Percentiles rank a stretch among this genome's conserved stretches.
Conservation (phyloP, 257 asterid genomes). For the Przewalskia tangutica region DNA sequence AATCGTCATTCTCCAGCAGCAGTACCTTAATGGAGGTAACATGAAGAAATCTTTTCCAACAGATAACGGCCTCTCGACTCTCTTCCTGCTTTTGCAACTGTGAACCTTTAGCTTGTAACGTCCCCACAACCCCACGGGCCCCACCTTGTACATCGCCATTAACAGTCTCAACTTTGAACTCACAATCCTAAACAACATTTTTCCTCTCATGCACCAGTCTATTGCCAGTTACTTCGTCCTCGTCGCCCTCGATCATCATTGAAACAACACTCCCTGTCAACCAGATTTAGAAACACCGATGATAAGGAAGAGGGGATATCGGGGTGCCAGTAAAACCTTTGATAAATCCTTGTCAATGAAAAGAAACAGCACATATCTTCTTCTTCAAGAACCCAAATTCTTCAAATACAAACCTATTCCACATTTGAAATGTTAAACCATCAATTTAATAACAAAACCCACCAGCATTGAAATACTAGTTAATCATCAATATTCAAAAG, state of each 20-base stretch:
- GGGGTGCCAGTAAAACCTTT: slow-evolving; percentile 25
- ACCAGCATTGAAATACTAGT: not conserved
- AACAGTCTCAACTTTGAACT: slow-evolving; percentile 16
- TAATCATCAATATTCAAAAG: slow-evolving; percentile 8
- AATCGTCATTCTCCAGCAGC: slow-evolving; percentile 80
- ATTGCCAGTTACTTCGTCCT: slow-evolving; percentile 24
- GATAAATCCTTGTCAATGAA: slow-evolving; percentile 36
- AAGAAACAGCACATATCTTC: slow-evolving; percentile 37
- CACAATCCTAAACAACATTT: slow-evolving; percentile 11
- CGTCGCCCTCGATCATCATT: slow-evolving; percentile 45
- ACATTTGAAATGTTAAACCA: slow-evolving; percentile 18
- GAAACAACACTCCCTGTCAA: slow-evolving; percentile 37
- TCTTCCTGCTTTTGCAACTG: slow-evolving; percentile 38
- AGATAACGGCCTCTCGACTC: slow-evolving; percentile 31
- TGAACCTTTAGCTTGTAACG: slow-evolving; percentile 19
- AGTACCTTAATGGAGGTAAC: slow-evolving; percentile 70
- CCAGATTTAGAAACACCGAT: slow-evolving; percentile 35
- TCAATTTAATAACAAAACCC: slow-evolving; percentile 13
- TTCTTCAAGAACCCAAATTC: slow-evolving; percentile 31
- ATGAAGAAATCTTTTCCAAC: slow-evolving; percentile 86
- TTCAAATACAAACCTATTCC: slow-evolving; percentile 26
- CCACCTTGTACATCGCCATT: not conserved
- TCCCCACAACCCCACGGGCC: slow-evolving; percentile 7
- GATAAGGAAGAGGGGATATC: slow-evolving; percentile 27
- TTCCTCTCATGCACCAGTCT: slow-evolving; percentile 22